Conservation (phyloP, 345 rosid species). For the Boechera divaricarpa region DNA sequence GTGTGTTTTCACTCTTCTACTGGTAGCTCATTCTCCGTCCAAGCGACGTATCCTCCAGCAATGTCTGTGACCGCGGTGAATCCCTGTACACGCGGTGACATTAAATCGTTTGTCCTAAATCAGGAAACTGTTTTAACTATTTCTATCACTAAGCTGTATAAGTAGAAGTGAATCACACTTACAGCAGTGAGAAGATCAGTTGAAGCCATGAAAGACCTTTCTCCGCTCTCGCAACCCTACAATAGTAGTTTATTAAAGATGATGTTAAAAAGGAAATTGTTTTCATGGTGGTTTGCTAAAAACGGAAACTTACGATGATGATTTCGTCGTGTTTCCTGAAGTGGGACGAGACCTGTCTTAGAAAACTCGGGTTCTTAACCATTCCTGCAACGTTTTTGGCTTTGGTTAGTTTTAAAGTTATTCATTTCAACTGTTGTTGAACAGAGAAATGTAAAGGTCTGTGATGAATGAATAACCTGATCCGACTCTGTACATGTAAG, state of each 20-base stretch:
- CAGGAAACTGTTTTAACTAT: neutral
- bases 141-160: neutral
- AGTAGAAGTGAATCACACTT: constrained; percentile 40
- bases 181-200: constrained; percentile 75
- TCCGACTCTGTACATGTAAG: constrained; percentile 83
- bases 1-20: constrained; percentile 49
- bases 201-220: constrained; percentile 81
- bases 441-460: neutral
- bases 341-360: constrained; percentile 59
- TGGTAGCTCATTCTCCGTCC: constrained; percentile 79
- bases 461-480: constrained; percentile 54
- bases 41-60: constrained; percentile 78
- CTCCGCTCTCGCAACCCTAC: constrained; percentile 85
- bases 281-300: neutral
- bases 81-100: constrained; percentile 57
- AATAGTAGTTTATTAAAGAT: neutral
- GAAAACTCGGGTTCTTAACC: constrained; percentile 70
- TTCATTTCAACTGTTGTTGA: neutral
- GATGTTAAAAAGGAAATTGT: neutral
- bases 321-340: constrained; percentile 80
- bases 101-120: neutral
- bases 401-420: neutral
- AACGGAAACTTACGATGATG: constrained; percentile 60
- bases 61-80: constrained; percentile 65
- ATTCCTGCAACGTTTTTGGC: constrained; percentile 53